phyloP scores from a whole-genome alignment of 176 grass and related monocot genomes.

The Puccinellia tenuiflora region DNA sequence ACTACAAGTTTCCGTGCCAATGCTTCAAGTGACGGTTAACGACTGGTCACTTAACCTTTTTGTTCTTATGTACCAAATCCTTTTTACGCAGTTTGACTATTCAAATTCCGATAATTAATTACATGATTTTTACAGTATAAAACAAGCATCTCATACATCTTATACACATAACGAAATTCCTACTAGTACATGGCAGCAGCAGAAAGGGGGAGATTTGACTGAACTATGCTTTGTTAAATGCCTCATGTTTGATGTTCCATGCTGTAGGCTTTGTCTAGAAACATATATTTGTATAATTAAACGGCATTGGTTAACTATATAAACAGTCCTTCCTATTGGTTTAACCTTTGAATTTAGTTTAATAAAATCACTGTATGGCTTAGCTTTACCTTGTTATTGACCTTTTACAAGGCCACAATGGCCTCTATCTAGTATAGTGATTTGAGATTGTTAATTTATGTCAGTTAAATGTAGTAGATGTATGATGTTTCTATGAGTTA shows the following conservation, averaged over 20 bases:
- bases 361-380: not conserved
- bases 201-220: not conserved
- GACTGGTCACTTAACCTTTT: not conserved
- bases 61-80: not conserved
- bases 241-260: not conserved
- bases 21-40: not conserved
- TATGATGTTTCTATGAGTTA: not conserved
- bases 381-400: constrained; percentile 9
- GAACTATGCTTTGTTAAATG: not conserved
- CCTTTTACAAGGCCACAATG: not conserved
- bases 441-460: not conserved
- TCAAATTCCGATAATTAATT: not conserved
- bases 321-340: not conserved
- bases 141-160: not conserved
- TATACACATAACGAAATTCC: not conserved
- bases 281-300: not conserved
- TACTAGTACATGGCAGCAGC: not conserved
- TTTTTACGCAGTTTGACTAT: not conserved
- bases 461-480: not conserved
- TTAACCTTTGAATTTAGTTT: not conserved
- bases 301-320: not conserved
- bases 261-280: not conserved
- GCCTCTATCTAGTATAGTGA: not conserved
- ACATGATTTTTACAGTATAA: not conserved
- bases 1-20: not conserved